Percentiles rank a stretch among this genome's conserved stretches.
phyloP scores from a whole-genome alignment of 139 green algal genomes.

The Monoraphidium neglectum region DNA sequence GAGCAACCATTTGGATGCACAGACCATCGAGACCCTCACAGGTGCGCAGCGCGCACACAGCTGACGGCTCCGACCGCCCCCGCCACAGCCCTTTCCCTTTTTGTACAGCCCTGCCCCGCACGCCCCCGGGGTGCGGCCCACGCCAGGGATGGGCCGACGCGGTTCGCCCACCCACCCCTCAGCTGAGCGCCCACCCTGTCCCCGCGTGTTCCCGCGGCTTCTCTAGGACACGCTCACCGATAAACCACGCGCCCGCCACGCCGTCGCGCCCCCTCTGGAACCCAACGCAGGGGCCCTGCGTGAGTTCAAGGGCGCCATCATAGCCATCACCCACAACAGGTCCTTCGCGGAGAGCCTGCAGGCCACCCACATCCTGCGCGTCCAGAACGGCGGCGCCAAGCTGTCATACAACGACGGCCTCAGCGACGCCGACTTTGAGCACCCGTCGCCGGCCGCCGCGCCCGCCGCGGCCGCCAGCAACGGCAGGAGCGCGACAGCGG shows the following conservation, averaged over 20 bases:
- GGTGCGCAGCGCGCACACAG: not conserved
- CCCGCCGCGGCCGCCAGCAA: not conserved
- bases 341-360: slow-evolving; percentile 52
- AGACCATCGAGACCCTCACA: slow-evolving; percentile 62
- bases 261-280: too few relatives aligned
- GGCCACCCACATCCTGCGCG: slow-evolving; percentile 56
- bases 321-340: slow-evolving; percentile 61
- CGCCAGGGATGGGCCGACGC: too few relatives aligned
- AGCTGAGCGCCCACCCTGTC: too few relatives aligned
- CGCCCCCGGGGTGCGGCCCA: too few relatives aligned
- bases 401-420: slow-evolving; percentile 45
- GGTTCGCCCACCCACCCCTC: too few relatives aligned
- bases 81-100: too few relatives aligned
- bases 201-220: too few relatives aligned
- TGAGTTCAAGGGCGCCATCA: slow-evolving; percentile 53
- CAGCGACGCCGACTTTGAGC: slow-evolving; percentile 46
- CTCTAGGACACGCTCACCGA: not conserved
- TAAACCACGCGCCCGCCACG: not conserved
- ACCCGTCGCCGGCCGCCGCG: slow-evolving; percentile 3
- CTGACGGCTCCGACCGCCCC: too few relatives aligned
- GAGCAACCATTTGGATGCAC: slow-evolving; percentile 75
- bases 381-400: slow-evolving; percentile 33
- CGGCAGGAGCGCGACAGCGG: not conserved
- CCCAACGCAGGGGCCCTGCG: slow-evolving; percentile 35
- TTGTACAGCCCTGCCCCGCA: too few relatives aligned